A percentile compares a stretch with the other conserved stretches of the same genome.
Evolutionary conservation across 352 stramenopile genomes (phyloP).

Genomic region (Blastocystis sp.): DNA sequence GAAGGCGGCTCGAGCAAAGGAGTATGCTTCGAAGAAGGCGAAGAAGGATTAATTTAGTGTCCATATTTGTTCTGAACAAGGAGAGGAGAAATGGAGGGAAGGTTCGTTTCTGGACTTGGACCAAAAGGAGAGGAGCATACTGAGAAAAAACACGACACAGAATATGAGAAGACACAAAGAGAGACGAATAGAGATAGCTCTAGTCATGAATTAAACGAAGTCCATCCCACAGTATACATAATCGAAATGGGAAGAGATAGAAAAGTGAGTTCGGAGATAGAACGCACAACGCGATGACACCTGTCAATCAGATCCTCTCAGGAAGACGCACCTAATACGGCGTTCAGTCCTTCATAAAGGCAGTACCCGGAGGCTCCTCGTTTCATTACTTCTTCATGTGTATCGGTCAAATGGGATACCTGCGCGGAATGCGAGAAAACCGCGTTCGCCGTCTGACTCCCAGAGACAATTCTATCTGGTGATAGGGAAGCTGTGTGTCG

Average conservation of each 20-base stretch:
- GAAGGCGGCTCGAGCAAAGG: conserved; percentile 62
- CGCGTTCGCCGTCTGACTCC: too few relatives aligned
- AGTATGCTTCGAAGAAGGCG: conserved; percentile 41
- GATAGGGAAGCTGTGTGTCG: too few relatives aligned
- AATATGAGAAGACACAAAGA: not conserved
- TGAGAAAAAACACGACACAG: not conserved
- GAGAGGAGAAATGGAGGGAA: not conserved
- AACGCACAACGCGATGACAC: not conserved
- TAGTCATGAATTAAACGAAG: not conserved
- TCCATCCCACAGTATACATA: not conserved
- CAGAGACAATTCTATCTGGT: too few relatives aligned
- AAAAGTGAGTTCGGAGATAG: not conserved
- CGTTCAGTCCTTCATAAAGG: not conserved
- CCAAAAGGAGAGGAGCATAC: not conserved
- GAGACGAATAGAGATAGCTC: not conserved
- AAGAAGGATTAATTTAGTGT: conserved; percentile 48
- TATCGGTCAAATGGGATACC: too few relatives aligned
- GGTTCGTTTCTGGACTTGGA: not conserved
- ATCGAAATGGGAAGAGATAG: not conserved
- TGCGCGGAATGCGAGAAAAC: too few relatives aligned
- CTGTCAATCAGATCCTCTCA: not conserved
- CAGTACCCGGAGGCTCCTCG: not conserved
- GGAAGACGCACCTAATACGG: not conserved
- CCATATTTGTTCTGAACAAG: not conserved
- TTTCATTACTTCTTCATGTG: not conserved